Percentiles rank a stretch among this genome's conserved stretches.
phyloP scores from a whole-genome alignment of 352 stramenopile genomes.

The Pythium aphanidermatum region DNA sequence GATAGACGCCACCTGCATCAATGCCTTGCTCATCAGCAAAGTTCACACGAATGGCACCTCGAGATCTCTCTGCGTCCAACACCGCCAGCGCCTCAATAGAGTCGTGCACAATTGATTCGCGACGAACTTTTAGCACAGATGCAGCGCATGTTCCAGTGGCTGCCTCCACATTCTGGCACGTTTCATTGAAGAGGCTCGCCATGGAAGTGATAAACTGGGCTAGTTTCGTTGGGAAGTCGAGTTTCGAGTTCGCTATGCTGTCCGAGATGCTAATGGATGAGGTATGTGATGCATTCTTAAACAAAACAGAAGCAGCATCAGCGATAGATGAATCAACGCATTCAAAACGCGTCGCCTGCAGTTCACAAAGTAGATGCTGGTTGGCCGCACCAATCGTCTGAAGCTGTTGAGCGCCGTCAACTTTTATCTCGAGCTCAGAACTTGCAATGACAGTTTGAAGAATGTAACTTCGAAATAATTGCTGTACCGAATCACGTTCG shows the following conservation, averaged over 20 bases:
- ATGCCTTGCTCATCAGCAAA: slow-evolving; percentile 59
- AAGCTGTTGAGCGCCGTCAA: background rate
- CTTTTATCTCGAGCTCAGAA: background rate
- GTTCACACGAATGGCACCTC: slow-evolving; percentile 31
- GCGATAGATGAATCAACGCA: background rate
- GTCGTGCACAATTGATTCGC: slow-evolving; percentile 13
- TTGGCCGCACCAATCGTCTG: background rate
- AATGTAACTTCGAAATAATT: slow-evolving; percentile 5
- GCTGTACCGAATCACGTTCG: background rate
- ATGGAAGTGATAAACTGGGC: slow-evolving; percentile 13
- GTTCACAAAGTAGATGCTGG: too few species aligned
- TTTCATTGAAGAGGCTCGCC: slow-evolving; percentile 3
- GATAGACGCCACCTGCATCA: slow-evolving; percentile 62
- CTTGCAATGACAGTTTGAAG: background rate
- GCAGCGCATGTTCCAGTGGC: too few species aligned
- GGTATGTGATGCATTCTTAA: background rate
- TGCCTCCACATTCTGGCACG: too few species aligned
- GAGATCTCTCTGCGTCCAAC: slow-evolving; percentile 24
- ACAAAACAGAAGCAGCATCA: slow-evolving; percentile 1
- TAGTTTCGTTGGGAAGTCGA: slow-evolving; percentile 13
- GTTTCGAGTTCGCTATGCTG: slow-evolving; percentile 4
- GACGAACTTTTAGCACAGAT: slow-evolving; percentile 6
- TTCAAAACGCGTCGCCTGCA: too few species aligned
- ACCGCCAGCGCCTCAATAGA: background rate
- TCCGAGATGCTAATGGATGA: background rate